Evolutionary conservation across 1,139 yeast genomes (phyloP).

Genomic region (Taiozyma sp.): DNA sequence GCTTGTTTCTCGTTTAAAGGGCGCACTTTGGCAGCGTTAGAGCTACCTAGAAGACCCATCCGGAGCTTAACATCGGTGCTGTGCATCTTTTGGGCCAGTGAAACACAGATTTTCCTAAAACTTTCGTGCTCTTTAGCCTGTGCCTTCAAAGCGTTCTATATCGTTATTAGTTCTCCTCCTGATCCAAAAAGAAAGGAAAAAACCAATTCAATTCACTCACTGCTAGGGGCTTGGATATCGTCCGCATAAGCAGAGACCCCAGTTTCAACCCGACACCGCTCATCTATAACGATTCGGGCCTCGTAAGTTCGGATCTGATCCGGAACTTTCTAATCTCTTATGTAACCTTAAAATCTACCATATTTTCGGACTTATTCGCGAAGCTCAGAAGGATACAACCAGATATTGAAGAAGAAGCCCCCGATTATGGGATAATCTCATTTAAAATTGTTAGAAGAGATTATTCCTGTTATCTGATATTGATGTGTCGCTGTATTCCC

Average conservation of each 20-base stretch:
- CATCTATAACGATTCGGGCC: constrained; percentile 11
- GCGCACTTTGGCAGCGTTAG: constrained; percentile 48
- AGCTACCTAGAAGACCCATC: constrained; percentile 56
- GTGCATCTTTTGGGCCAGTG: constrained; percentile 72
- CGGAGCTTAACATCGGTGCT: constrained; percentile 60
- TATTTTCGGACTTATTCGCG: background rate
- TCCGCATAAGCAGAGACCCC: constrained; percentile 69
- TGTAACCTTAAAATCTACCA: background rate
- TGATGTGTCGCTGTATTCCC: background rate
- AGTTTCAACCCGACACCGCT: constrained; percentile 60
- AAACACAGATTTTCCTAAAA: constrained; percentile 60
- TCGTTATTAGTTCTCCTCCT: background rate
- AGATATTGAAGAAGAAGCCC: too few relatives aligned
- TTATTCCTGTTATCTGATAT: too few relatives aligned
- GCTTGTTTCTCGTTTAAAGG: constrained; percentile 86
- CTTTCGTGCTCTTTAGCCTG: constrained; percentile 74
- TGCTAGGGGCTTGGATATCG: constrained; percentile 82
- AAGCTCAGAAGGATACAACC: too few relatives aligned
- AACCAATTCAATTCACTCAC: constrained; percentile 26
- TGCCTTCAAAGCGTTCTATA: constrained; percentile 42
- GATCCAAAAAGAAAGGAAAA: background rate
- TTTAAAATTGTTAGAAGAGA: too few relatives aligned
- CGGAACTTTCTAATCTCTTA: too few relatives aligned
- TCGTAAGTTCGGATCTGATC: too few relatives aligned
- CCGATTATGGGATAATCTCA: too few relatives aligned